Evolutionary conservation across 768 basidiomycete genomes (phyloP).

Genomic region (Boletus reticuloceps): DNA sequence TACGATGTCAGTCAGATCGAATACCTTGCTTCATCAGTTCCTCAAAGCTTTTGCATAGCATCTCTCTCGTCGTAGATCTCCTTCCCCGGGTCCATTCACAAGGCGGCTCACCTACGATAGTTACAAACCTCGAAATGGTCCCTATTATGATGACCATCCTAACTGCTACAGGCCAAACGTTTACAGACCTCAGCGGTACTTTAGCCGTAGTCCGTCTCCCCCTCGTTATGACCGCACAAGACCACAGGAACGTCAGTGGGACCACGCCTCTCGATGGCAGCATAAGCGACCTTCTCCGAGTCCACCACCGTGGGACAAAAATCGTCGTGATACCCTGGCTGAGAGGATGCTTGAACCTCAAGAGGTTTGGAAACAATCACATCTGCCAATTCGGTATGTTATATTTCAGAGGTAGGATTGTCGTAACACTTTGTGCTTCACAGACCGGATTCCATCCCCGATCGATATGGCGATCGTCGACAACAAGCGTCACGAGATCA

Average conservation of each 20-base stretch:
- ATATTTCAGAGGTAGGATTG: constrained; percentile 20
- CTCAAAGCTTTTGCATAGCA: constrained; percentile 25
- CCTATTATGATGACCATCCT: constrained; percentile 39
- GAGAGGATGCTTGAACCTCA: constrained; percentile 72
- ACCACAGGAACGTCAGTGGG: constrained; percentile 47
- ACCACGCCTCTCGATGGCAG: constrained; percentile 43
- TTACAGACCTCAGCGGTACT: constrained; percentile 36
- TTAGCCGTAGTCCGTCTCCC: constrained; percentile 52
- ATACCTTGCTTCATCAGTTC: constrained; percentile 11
- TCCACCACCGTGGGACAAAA: constrained; percentile 32
- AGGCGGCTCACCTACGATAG: constrained; percentile 48
- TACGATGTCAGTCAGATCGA: constrained; percentile 34
- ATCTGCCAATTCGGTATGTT: constrained; percentile 37
- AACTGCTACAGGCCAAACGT: constrained; percentile 43
- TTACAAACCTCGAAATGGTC: constrained; percentile 43
- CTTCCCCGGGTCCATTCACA: constrained; percentile 48
- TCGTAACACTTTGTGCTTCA: constrained; percentile 11
- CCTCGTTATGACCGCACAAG: constrained; percentile 45
- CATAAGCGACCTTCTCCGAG: constrained; percentile 41
- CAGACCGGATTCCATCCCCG: constrained; percentile 29
- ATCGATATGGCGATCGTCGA: constrained; percentile 38
- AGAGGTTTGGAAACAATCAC: constrained; percentile 64
- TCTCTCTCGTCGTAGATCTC: constrained; percentile 41
- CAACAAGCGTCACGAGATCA: constrained; percentile 31
- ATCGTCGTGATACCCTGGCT: constrained; percentile 38